A percentile compares a stretch with the other conserved stretches of the same genome.
These are phyloP conservation scores for Fusarium graminum DNA, from an alignment of 2,329 filamentous ascomycete species.

Conservation along the genomic window DNA sequence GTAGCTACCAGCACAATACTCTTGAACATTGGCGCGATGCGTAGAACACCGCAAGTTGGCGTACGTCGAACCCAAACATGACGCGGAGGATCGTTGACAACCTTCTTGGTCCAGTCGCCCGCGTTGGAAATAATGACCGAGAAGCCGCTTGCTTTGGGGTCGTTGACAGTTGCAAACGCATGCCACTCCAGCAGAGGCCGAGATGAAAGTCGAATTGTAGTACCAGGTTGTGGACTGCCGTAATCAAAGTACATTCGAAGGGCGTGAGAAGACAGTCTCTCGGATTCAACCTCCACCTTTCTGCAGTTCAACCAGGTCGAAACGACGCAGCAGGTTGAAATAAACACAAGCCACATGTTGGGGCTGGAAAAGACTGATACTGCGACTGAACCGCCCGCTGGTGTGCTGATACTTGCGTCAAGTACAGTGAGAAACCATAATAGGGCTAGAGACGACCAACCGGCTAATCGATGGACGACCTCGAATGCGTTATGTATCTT, in stretches of 20 bases:
- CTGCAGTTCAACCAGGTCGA: conserved; percentile 78
- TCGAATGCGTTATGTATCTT: conserved; percentile 38
- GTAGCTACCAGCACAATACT: conserved; percentile 74
- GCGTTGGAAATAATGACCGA: conserved; percentile 75
- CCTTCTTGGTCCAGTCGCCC: conserved; percentile 73
- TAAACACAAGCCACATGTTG: conserved; percentile 72
- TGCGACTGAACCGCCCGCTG: conserved; percentile 51
- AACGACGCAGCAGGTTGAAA: conserved; percentile 71
- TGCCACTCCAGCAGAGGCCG: conserved; percentile 76
- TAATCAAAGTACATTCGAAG: conserved; percentile 76
- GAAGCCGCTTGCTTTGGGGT: conserved; percentile 64
- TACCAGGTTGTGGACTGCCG: conserved; percentile 59
- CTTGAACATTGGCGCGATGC: conserved; percentile 72
- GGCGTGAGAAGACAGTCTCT: conserved; percentile 76
- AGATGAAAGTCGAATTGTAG: conserved; percentile 68
- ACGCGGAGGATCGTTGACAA: conserved; percentile 69
- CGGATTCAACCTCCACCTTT: conserved; percentile 70
- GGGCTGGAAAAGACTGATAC: conserved; percentile 52
- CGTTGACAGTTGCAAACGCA: conserved; percentile 76
- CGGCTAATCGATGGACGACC: conserved; percentile 33
- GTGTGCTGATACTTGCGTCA: conserved; percentile 69
- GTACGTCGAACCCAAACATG: conserved; percentile 74
- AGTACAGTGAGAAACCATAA: conserved; percentile 56
- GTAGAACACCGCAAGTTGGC: conserved; percentile 72
- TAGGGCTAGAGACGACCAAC: conserved; percentile 34